Conservation (phyloP, 345 rosid species). For the Sisymbrium altissimum region DNA sequence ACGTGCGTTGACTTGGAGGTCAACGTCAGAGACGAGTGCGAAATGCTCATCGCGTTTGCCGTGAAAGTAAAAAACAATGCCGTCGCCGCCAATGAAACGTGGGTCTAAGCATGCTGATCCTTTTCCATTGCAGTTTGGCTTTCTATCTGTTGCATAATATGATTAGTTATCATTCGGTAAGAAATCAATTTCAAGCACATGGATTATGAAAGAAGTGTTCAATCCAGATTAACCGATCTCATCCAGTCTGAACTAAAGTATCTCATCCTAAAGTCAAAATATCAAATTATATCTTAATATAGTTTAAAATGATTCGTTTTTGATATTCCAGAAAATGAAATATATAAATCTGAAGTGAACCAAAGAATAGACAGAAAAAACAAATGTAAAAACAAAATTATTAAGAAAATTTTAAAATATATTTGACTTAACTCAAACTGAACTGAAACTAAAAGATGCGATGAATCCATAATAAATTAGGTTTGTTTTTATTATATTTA, state of each 20-base stretch:
- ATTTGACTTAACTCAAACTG: not conserved
- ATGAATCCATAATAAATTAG: not conserved
- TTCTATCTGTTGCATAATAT: conserved; percentile 18
- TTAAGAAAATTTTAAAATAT: not conserved
- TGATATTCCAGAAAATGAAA: not conserved
- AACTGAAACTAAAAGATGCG: not conserved
- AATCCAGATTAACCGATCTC: not conserved
- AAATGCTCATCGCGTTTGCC: conserved; percentile 57
- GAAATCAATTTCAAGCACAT: not conserved
- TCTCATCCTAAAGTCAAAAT: too few relatives aligned
- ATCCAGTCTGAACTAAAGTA: not conserved
- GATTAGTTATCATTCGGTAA: not conserved
- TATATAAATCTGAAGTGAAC: not conserved
- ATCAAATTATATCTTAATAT: too few relatives aligned
- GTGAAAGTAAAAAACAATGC: conserved; percentile 61
- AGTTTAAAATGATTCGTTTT: not conserved
- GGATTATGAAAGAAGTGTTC: not conserved
- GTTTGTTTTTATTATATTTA: too few relatives aligned
- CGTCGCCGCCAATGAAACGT: conserved; percentile 61
- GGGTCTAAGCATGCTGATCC: conserved; percentile 70
- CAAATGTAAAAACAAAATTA: too few relatives aligned
- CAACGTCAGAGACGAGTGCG: conserved; percentile 48
- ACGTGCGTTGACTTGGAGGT: conserved; percentile 57
- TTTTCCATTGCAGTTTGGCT: conserved; percentile 35
- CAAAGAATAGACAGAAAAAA: not conserved